These are phyloP conservation scores for Emmonsia crescens DNA, from an alignment of 2,329 filamentous ascomycete species.

Conservation along the genomic window DNA sequence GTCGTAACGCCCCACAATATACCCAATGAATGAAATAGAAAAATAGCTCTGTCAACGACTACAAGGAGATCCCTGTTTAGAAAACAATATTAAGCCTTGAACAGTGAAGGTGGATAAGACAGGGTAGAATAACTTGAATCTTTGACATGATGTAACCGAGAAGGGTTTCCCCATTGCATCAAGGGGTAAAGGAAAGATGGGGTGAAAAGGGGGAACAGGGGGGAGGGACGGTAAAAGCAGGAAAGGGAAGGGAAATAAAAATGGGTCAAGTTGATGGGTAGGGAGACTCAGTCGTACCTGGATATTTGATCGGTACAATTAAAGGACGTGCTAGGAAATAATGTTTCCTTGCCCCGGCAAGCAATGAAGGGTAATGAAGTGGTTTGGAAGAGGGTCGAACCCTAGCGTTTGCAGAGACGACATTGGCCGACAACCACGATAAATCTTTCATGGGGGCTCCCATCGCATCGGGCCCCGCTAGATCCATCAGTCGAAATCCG, in stretches of 20 bases:
- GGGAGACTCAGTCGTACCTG: not conserved
- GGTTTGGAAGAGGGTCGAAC: not conserved
- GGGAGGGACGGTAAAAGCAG: not conserved
- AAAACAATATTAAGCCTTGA: not conserved
- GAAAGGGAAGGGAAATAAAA: not conserved
- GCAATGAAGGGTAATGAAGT: not conserved
- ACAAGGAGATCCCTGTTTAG: not conserved
- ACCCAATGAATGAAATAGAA: not conserved
- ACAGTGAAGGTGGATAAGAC: not conserved
- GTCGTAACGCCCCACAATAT: not conserved
- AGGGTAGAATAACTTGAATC: not conserved
- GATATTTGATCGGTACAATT: not conserved
- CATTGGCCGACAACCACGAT: conserved; percentile 59
- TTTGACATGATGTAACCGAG: not conserved
- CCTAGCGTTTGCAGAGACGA: conserved; percentile 37
- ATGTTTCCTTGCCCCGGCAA: not conserved
- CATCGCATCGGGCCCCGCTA: conserved; percentile 47
- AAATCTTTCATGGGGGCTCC: conserved; percentile 61
- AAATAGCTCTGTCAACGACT: not conserved
- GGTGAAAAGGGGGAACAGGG: not conserved
- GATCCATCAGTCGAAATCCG: conserved; percentile 57
- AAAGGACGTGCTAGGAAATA: not conserved
- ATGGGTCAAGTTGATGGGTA: not conserved
- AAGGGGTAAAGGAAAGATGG: not conserved
- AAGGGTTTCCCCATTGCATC: not conserved